These are phyloP conservation scores for Myxozyma mucilagina DNA, from an alignment of 805 yeast genomes.

Conservation along the genomic window DNA sequence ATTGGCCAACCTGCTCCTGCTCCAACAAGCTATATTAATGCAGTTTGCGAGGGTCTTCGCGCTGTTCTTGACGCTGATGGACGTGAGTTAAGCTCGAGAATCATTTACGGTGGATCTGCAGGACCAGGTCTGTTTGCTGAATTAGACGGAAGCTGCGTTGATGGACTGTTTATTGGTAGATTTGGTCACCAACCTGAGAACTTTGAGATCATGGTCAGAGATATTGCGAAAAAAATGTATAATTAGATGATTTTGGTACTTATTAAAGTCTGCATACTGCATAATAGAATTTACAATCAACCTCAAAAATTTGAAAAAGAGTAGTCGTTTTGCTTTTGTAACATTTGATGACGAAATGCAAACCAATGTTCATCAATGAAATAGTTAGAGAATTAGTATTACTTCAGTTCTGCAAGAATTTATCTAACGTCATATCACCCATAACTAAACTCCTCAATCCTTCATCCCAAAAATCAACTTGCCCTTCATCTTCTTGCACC, in stretches of 20 bases:
- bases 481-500: no score
- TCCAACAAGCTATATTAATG: conserved; percentile 32
- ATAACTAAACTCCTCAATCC: conserved; percentile 23
- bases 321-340: no score
- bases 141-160: conserved; percentile 31
- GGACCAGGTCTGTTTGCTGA: conserved; percentile 35
- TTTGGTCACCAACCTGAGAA: conserved; percentile 36
- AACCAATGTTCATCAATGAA: no score
- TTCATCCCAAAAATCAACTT: background rate
- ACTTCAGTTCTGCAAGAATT: no score
- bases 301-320: no score
- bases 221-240: conserved; percentile 14
- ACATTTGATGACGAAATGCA: no score
- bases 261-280: no score
- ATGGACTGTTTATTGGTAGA: conserved; percentile 38
- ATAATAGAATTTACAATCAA: no score
- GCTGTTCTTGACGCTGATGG: conserved; percentile 19
- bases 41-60: conserved; percentile 34
- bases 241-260: no score
- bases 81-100: conserved; percentile 11
- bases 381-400: no score
- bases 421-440: conserved; percentile 34
- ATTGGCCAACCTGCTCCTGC: conserved; percentile 39
- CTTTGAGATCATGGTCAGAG: conserved; percentile 34
- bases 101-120: conserved; percentile 38